Evolutionary conservation across 2,329 filamentous ascomycete species (phyloP).

Genomic region (Diaporthe eres): DNA sequence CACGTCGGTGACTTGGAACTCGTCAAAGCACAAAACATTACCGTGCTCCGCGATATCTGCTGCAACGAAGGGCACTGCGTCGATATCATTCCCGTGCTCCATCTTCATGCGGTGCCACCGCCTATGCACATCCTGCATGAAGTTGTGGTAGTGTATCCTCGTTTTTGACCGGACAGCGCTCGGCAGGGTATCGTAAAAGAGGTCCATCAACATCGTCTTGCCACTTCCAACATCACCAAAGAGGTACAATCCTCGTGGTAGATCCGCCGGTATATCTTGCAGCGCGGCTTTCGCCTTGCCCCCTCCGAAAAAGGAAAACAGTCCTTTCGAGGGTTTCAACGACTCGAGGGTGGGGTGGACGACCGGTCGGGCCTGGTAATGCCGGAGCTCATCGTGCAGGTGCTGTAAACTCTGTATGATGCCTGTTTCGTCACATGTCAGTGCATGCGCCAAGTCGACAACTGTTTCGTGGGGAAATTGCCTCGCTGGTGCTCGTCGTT

Average conservation of each 20-base stretch:
- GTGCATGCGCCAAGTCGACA: conserved; percentile 19
- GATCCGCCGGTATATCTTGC: conserved; percentile 74
- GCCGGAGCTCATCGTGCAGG: conserved; percentile 84
- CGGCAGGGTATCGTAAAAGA: conserved; percentile 95
- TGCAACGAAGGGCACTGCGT: conserved; percentile 91
- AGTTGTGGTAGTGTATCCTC: conserved; percentile 98
- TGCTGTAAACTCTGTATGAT: conserved; percentile 93
- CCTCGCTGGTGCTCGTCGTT: conserved; percentile 94
- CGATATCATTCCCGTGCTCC: conserved; percentile 88
- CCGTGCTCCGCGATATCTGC: conserved; percentile 91
- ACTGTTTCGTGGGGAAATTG: conserved; percentile 54
- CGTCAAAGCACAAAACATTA: conserved; percentile 95
- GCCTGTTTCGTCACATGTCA: conserved; percentile 61
- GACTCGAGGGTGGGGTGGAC: conserved; percentile 83
- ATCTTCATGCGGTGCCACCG: conserved; percentile 92
- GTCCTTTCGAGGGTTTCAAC: conserved; percentile 68
- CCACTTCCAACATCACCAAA: conserved; percentile 97
- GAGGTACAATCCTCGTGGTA: conserved; percentile 93
- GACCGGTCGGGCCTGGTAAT: conserved; percentile 81
- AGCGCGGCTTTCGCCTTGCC: conserved; percentile 57
- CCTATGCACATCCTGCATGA: conserved; percentile 98
- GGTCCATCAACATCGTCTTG: conserved; percentile 99
- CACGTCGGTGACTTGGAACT: conserved; percentile 98
- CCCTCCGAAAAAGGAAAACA: conserved; percentile 75
- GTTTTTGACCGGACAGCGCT: conserved; percentile 84